Percentiles rank a stretch among this genome's conserved stretches.
phyloP scores from a whole-genome alignment of 306 rosid genomes.

The Vigna radiata region DNA sequence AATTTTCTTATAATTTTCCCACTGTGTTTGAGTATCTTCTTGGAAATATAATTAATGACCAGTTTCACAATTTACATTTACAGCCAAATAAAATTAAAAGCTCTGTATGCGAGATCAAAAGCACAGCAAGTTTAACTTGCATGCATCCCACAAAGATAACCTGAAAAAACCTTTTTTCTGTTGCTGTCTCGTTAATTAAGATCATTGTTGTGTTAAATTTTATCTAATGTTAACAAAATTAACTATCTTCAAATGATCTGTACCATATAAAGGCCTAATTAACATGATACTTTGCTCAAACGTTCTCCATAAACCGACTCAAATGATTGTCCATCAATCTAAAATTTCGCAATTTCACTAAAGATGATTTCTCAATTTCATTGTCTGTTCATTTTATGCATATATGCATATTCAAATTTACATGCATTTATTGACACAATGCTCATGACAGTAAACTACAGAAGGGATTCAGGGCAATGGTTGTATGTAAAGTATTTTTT shows the following conservation, averaged over 20 bases:
- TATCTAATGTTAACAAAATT: not conserved
- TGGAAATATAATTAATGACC: too few species aligned
- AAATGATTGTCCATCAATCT: not conserved
- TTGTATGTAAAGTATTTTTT: not conserved
- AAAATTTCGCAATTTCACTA: not conserved
- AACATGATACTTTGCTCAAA: not conserved
- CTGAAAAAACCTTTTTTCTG: not conserved
- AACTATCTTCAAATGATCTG: not conserved
- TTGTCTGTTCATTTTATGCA: not conserved
- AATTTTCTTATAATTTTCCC: too few species aligned
- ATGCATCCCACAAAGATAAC: not conserved
- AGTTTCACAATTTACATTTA: not conserved
- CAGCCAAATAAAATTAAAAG: not conserved
- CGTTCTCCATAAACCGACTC: not conserved
- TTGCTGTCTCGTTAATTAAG: not conserved
- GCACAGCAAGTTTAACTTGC: not conserved
- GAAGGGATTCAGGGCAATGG: not conserved
- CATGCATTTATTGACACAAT: constrained; percentile 47
- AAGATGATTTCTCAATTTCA: not conserved
- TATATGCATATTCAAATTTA: constrained; percentile 8
- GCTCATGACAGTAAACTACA: constrained; percentile 34
- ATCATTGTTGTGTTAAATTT: not conserved
- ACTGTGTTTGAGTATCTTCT: not conserved
- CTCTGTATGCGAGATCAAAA: constrained; percentile 7
- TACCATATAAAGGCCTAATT: not conserved